Evolutionary conservation across 768 basidiomycete species (phyloP).

Genomic region (Tylopilus rubrobrunneus): DNA sequence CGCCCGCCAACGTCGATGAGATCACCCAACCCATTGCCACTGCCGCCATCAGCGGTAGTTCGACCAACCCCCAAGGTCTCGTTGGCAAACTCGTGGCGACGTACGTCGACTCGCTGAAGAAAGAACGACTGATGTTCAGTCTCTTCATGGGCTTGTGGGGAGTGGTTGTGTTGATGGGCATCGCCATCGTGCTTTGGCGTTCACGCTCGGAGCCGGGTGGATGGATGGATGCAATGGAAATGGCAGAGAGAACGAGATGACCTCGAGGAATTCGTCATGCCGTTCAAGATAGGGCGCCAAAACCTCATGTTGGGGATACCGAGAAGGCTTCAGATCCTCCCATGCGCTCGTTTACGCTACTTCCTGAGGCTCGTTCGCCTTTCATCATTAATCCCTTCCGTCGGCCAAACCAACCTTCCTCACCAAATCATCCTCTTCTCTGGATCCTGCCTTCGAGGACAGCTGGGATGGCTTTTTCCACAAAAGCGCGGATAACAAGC

Average conservation of each 20-base stretch:
- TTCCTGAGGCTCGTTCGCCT: conserved; percentile 36
- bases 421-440: conserved; percentile 23
- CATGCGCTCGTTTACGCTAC: conserved; percentile 48
- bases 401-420: conserved; percentile 31
- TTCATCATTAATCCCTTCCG: conserved; percentile 35
- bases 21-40: conserved; percentile 75
- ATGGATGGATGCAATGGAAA: conserved; percentile 44
- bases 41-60: conserved; percentile 68
- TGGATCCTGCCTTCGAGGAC: conserved; percentile 34
- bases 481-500: conserved; percentile 17
- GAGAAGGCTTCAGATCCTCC: conserved; percentile 28
- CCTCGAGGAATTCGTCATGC: conserved; percentile 40
- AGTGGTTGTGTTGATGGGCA: conserved; percentile 76
- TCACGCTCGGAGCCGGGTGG: conserved; percentile 46
- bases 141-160: conserved; percentile 85
- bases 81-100: conserved; percentile 68
- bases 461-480: conserved; percentile 47
- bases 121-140: conserved; percentile 79
- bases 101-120: conserved; percentile 69
- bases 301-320: conserved; percentile 19
- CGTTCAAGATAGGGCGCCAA: conserved; percentile 16
- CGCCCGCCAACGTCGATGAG: conserved; percentile 66
- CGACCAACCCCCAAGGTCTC: conserved; percentile 52
- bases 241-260: conserved; percentile 50
- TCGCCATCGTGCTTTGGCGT: conserved; percentile 69